Conservation (phyloP, 495 filamentous ascomycete species). For the Cryomyces minteri region DNA sequence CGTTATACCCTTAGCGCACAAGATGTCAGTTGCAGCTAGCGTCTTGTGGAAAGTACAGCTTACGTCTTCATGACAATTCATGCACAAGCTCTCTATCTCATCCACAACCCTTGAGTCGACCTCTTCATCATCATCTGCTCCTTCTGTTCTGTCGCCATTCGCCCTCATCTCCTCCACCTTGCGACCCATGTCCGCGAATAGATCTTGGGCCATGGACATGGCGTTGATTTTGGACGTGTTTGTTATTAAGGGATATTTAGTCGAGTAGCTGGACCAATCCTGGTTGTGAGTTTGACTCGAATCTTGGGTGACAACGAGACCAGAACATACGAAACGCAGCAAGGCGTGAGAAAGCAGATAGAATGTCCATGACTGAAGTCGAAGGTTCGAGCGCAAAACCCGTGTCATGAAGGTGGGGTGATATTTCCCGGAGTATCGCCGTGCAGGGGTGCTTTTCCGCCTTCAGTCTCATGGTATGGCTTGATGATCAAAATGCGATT, state of each 20-base stretch:
- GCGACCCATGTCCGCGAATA: constrained; percentile 29
- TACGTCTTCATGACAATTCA: constrained; percentile 81
- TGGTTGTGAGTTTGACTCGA: background rate
- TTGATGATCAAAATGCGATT: background rate
- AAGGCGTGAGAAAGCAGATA: no score
- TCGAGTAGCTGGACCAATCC: background rate
- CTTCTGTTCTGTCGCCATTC: constrained; percentile 2
- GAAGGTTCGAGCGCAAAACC: background rate
- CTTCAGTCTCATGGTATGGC: constrained; percentile 1
- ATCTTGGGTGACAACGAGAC: no score
- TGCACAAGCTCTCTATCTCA: constrained; percentile 55
- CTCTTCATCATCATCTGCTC: constrained; percentile 9
- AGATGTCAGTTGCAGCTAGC: no score
- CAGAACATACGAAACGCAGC: no score
- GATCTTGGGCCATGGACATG: constrained; percentile 16
- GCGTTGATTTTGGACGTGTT: background rate
- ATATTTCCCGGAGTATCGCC: background rate
- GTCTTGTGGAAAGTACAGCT: constrained; percentile 8
- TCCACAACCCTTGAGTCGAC: constrained; percentile 43
- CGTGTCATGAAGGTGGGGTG: background rate
- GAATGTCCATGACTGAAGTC: background rate
- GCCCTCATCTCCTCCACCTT: constrained; percentile 21
- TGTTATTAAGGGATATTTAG: background rate
- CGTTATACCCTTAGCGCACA: constrained; percentile 47
- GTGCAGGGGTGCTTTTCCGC: background rate